Evolutionary conservation across 805 yeast genomes (phyloP), one percentile per base, ranked within the genome.

Genomic region (Lachancea lanzarotensis): DNA sequence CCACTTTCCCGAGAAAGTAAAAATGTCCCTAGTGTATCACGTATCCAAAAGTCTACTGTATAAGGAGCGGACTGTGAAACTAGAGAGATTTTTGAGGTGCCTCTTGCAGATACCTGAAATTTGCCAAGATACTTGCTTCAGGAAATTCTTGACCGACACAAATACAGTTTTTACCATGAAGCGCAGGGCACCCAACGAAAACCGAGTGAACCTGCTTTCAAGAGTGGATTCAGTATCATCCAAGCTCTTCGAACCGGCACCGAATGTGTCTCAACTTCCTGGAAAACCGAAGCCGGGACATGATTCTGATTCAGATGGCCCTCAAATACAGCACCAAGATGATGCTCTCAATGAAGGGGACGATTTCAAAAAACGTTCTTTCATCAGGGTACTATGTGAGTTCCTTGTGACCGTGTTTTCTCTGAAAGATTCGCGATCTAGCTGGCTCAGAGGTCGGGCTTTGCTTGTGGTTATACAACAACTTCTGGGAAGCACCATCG

Each of bases 391-490:
- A 0, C 80, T 90, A 2, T 82, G 91, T 51, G 95, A 88, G 50
- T 59, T 87, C 10, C 73, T 89, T 42, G 74, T 86, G 16, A 70
- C 82, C 0, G 56, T 88, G 1, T 90, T 90, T 63, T 79, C 84
- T 26, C 63, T 86, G 18, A 76, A 78, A 43, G 71, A 69, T 38
- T 72, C 84, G 1, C 79, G 78, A 38, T 78, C 79, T 38, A 52
- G 59, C 20, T 87, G 96, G 95, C 63, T 90, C 1, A 69, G 95
- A 43, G 97, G 96, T 0, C 70, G 89, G 36, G 96, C 96, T 0
- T 70, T 88, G 8, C 73, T 89, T 32, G 79, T 88, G 4, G 78
- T 90, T 3, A 66, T 90, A 43, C 96, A 89, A 61, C 96, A 88
- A 59, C 63, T 90, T 1, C 71, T 90, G 32, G 97, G 97, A 0